Base-by-base conservation (phyloP, 2,329 filamentous ascomycete species). In the Colletotrichum somersetense region DNA sequence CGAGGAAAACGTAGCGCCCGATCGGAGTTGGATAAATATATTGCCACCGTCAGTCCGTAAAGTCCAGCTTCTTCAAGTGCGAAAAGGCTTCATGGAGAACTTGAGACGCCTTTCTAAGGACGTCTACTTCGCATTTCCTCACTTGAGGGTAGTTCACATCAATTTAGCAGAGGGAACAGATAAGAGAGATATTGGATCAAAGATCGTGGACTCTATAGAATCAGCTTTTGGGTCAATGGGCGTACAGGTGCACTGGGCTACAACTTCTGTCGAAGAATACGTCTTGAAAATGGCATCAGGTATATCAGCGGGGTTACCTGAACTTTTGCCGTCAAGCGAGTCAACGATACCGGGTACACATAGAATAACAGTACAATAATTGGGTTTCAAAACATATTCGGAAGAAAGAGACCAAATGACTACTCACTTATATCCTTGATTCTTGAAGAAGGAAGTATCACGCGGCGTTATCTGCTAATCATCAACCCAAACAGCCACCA, bases 181-280 rank as follows among this genome's bases (percentile, higher is more conserved):
- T 7, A 48, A 64, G 26, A 46, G 63, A 35, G 63, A 67, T 38
- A 10, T 57, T 3, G 63, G 30, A 18, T 14, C 23, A 42, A 35
- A 57, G 0, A 52, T 1, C 8, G 33, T 63, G 18, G 38, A 63
- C 10, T 33, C 42, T 3, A 33, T 72, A 14, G 3, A 55, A 5
- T 33, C 59, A 7, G 5, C 8, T 5, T 55, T 59, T 14, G 1
- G 16, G 5, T 38, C 44, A 26, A 35, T 6, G 14, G 65, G 46
- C 2, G 26, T 72, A 23, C 14, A 40, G 18, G 40, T 72, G n/a
- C n/a, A 23, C 2, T 72, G 58, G 65, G 44, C n/a, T n/a, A 23
- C 38, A n/a, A 26, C 5, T 0, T 8, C 38, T 10, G 0, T 5
- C 5, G 20, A 16, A 26, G 26, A 8, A 40, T 6, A 30, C n/a